Base-by-base conservation (phyloP, 192 early-diverging fungal species). In the Paraglomus brasilianum region DNA sequence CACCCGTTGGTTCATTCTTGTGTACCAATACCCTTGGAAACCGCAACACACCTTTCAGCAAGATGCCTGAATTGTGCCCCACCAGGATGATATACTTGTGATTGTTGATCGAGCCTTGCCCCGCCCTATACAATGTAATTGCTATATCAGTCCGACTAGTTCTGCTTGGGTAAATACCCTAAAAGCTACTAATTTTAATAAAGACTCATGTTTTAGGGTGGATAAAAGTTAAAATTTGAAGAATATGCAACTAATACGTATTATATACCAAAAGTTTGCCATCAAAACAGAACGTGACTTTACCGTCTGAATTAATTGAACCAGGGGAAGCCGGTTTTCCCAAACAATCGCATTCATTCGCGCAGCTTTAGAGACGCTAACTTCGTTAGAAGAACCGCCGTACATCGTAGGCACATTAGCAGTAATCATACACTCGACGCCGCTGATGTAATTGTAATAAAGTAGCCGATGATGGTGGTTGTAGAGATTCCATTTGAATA, bases 71-170 rank as follows among this genome's bases (percentile, higher is more conserved):
- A 88, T 42, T 80, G 80, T 60, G 76, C 82, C 47, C 87, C 87
- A 62, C 87, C 87, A 51, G 80, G 80, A 69, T 87, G 84, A 68
- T 87, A 88, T 2, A 88, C 87, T 51, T 78, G 72, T 24, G 80
- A 86, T 74, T 88, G 87, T 70, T 88, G 87, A 8, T 81, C 81
- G 8, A 88, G 68, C 69, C 87, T 88, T 5, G 86, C 87, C 39
- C 87, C 87, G 30, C 82, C 87, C 83, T 85, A 72, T 30, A 0
- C 15, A 40, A 39, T n/a, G 5, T 11, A 51, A 7, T 4, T 43
- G 5, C 10, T 0, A 21, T 5, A 44, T 9, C 8, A 40, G 17
- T 13, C 14, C n/a, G 61, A 17, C 22, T 10, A 3, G 24, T n/a
- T 8, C 13, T n/a, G 8, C 36, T 5, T 19, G 19, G 19, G 30